Evolutionary conservation across 331 rosid genomes (phyloP).

Genomic region (Acacia concinna): DNA sequence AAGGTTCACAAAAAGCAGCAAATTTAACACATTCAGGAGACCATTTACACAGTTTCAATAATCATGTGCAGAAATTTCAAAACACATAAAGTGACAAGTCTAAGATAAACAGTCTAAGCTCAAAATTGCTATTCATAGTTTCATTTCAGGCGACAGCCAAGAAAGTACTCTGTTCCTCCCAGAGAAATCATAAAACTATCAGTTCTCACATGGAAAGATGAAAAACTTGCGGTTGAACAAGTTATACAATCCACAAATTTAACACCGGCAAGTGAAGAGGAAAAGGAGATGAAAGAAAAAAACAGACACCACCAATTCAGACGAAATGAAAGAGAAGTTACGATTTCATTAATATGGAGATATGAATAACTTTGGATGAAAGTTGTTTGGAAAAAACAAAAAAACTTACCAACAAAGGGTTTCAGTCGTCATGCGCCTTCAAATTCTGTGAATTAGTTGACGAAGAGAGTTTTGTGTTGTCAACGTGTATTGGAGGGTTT

Average conservation of each 20-base stretch:
- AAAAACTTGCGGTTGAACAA: neutral
- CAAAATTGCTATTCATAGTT: neutral
- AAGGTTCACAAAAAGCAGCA: neutral
- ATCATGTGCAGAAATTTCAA: neutral
- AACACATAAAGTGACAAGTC: neutral
- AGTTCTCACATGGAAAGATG: neutral
- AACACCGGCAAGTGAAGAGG: neutral
- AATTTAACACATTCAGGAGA: neutral
- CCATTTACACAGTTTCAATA: neutral
- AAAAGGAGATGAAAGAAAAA: conserved; percentile 1
- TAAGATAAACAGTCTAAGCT: neutral
- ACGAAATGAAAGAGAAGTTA: conserved; percentile 12
- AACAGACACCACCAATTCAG: neutral
- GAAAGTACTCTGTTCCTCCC: neutral
- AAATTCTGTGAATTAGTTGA: neutral
- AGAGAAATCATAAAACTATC: neutral
- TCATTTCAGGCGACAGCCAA: neutral
- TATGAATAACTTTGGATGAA: neutral
- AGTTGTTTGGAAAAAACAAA: neutral
- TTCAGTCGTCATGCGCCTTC: conserved; percentile 41
- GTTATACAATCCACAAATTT: neutral
- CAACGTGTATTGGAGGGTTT: neutral
- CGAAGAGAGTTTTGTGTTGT: neutral
- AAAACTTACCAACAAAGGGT: conserved; percentile 34
- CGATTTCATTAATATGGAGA: neutral